Base-by-base conservation (phyloP, 768 basidiomycete genomes). In the Serendipita vermifera region DNA sequence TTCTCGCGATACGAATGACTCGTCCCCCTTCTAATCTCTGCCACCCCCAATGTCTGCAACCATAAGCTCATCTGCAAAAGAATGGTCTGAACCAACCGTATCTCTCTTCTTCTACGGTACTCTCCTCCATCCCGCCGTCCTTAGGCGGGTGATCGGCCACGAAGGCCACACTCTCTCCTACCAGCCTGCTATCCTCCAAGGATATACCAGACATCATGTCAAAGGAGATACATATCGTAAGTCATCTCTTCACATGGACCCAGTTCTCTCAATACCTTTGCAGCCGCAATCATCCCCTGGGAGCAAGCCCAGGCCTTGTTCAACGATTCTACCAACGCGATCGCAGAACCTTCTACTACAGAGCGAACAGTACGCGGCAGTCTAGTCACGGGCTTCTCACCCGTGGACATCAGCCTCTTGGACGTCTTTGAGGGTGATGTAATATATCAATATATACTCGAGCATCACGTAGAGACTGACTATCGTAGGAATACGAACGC, bases 371-470 rank as follows among this genome's bases (percentile, higher is more conserved):
- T 94, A 0, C 76, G 83, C 41, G 93, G 93, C 7, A 83, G 83
- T 2, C 64, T 93, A 33, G 87, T 96, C 2, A 68, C 67, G 1
- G 92, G 93, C 1, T 72, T 96, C 41, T 80, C 78, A 0, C 67
- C 67, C 7, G 36, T 62, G 15, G 92, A 97, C 60, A 70, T 96
- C 1, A 59, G 60, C n/a, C 65, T 75, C 2, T 69, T 98, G 22
- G 91, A 97, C 67, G 55, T 72, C 6, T 97, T 94, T 58, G 93
- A 97, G 68, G 89, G 88, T 31, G 61, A 76, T 48, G 93, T 84
- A 29, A 39, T 3, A 20, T 2, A 5, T 33, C 7, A 26, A 43
- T 14, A 26, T 33, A 13, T 14, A 32, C 17, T 33, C 31, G 3
- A 40, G 9, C 35, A 33, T 55, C n/a, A n/a, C n/a, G n/a, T n/a